Percentiles rank a stretch among this genome's conserved stretches.
Evolutionary conservation across 2,329 filamentous ascomycete genomes (phyloP).

Genomic region (Calonectria pauciramosa): DNA sequence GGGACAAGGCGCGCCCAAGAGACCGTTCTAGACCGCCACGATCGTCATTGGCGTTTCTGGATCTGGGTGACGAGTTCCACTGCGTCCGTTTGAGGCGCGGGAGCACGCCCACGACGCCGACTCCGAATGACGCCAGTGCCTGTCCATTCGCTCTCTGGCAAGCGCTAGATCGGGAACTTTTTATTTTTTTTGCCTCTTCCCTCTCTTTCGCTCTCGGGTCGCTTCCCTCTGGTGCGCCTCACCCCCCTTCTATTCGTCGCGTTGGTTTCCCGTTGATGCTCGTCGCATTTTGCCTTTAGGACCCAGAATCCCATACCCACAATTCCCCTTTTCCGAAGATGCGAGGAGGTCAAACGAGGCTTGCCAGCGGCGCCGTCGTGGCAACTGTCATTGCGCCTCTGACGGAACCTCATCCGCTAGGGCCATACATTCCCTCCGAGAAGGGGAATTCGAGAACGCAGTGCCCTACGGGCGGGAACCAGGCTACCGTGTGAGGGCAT

Average conservation of each 20-base stretch:
- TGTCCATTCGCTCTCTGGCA: slow-evolving; percentile 29
- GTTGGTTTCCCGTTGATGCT: slow-evolving; percentile 5
- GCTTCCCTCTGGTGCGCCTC: background rate
- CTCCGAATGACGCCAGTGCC: slow-evolving; percentile 21
- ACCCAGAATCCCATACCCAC: slow-evolving; percentile 11
- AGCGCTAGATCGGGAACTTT: slow-evolving; percentile 36
- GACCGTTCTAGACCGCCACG: slow-evolving; percentile 44
- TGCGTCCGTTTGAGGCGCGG: slow-evolving; percentile 36
- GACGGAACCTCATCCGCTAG: background rate
- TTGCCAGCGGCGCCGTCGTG: slow-evolving; percentile 20
- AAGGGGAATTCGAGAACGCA: slow-evolving; percentile 31
- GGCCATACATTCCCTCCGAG: slow-evolving; percentile 6
- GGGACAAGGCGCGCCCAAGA: slow-evolving; percentile 29
- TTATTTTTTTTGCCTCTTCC: slow-evolving; percentile 10
- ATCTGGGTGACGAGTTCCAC: slow-evolving; percentile 43
- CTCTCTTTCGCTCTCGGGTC: background rate
- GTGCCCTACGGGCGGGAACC: background rate
- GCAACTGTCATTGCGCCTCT: slow-evolving; percentile 29
- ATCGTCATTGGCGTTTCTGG: slow-evolving; percentile 45
- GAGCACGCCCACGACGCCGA: slow-evolving; percentile 12
- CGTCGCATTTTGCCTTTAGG: slow-evolving; percentile 17
- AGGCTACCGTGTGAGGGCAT: background rate
- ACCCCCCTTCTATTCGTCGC: background rate
- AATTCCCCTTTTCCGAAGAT: slow-evolving; percentile 22
- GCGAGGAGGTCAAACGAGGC: slow-evolving; percentile 28